Evolutionary conservation across 2,329 filamentous ascomycete genomes (phyloP).

Genomic region (Colletotrichum sansevieriae): DNA sequence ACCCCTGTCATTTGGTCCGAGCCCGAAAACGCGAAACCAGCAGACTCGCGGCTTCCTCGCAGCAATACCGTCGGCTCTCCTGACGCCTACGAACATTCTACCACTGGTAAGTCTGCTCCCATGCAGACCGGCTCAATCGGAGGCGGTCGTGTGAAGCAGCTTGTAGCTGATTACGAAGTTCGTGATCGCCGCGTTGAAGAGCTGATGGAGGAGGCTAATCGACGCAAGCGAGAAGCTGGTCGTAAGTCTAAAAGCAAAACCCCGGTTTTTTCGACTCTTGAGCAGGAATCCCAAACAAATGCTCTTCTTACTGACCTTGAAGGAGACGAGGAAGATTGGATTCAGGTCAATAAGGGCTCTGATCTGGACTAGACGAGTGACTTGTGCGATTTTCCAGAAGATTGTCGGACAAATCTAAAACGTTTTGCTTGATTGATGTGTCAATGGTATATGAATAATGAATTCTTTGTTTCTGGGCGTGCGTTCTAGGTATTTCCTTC

Average conservation of each 20-base stretch:
- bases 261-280: too few species aligned
- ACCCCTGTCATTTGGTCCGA: neutral
- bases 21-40: neutral
- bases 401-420: too few species aligned
- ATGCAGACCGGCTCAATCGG: neutral
- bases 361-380: constrained; percentile 13
- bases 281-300: neutral
- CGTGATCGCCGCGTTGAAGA: neutral
- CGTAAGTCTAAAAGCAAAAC: neutral
- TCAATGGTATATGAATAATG: too few species aligned
- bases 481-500: too few species aligned
- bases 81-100: neutral
- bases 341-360: constrained; percentile 1
- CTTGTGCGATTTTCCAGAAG: neutral
- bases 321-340: neutral
- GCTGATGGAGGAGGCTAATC: neutral
- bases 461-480: too few species aligned
- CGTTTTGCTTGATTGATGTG: too few species aligned
- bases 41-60: neutral
- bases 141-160: constrained; percentile 10
- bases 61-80: neutral
- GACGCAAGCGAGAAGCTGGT: neutral
- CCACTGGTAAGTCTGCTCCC: neutral
- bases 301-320: neutral
- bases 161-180: constrained; percentile 28